A percentile compares a stretch with the other conserved stretches of the same genome.
Conservation (phyloP, 495 filamentous ascomycete genomes). For the Pyrenula aspistea region DNA sequence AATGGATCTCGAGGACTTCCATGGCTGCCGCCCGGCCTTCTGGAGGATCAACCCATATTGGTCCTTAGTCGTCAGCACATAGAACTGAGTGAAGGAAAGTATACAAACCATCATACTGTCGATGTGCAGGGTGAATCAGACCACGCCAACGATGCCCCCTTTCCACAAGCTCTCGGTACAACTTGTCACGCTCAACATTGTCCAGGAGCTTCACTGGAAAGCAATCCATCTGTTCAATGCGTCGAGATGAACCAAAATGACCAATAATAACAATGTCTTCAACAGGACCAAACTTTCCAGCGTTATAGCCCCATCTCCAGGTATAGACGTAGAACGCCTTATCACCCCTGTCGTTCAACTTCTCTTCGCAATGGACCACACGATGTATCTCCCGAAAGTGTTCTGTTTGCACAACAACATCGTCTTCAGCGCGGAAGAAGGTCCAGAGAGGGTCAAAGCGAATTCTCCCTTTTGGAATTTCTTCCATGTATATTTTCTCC, state of each 20-base stretch:
- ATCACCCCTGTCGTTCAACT: background rate
- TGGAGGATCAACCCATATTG: background rate
- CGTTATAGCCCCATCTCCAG: background rate
- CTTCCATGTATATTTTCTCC: background rate
- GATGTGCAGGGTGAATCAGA: background rate
- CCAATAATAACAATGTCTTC: background rate
- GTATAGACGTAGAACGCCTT: background rate
- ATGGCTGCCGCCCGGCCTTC: background rate
- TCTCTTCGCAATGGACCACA: background rate
- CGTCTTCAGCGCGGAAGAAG: background rate
- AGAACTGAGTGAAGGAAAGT: no score
- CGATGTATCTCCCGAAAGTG: background rate
- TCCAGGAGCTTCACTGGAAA: background rate
- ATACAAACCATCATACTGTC: background rate
- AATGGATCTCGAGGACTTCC: background rate
- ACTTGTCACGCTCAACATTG: background rate
- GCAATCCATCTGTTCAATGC: background rate
- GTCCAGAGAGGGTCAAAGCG: constrained; percentile 2
- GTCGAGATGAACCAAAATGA: background rate
- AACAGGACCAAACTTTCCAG: background rate
- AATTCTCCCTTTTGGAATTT: constrained; percentile 1
- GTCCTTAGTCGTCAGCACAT: background rate
- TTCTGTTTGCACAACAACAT: background rate
- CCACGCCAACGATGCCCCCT: background rate
- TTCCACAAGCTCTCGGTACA: background rate